A percentile compares a stretch with the other conserved stretches of the same genome.
Evolutionary conservation across 2,329 filamentous ascomycete genomes (phyloP).

Genomic region (Xylariomycetidae sp.): DNA sequence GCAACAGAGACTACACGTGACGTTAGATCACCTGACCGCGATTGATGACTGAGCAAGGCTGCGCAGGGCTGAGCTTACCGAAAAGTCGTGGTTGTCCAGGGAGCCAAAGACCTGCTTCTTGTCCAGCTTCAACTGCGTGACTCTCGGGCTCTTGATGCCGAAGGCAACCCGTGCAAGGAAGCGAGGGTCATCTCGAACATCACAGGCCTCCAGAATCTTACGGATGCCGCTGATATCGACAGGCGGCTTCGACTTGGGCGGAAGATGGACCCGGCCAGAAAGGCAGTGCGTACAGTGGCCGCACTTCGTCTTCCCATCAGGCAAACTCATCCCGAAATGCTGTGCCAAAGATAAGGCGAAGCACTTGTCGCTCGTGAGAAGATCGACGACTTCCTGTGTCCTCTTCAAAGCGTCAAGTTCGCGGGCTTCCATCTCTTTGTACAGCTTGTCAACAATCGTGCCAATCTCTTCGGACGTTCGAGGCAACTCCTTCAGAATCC

Average conservation of each 20-base stretch:
- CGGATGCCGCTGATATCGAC: constrained; percentile 35
- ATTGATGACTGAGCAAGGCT: too few species aligned
- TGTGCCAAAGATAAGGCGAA: constrained; percentile 45
- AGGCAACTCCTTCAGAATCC: constrained; percentile 42
- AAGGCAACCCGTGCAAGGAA: constrained; percentile 56
- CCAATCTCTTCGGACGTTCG: constrained; percentile 33
- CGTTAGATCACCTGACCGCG: constrained; percentile 3
- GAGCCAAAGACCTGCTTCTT: constrained; percentile 42
- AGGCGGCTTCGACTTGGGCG: constrained; percentile 30
- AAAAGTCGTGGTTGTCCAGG: constrained; percentile 49
- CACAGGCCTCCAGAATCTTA: constrained; percentile 36
- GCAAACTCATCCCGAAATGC: constrained; percentile 52
- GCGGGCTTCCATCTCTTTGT: constrained; percentile 42
- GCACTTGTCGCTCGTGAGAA: constrained; percentile 47
- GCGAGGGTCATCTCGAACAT: constrained; percentile 49
- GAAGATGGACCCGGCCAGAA: constrained; percentile 32
- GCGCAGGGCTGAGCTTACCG: constrained; percentile 34
- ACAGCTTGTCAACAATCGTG: constrained; percentile 39
- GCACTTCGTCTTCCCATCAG: constrained; percentile 37
- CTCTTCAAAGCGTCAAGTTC: constrained; percentile 49
- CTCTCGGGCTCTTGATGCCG: constrained; percentile 53
- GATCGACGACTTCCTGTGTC: constrained; percentile 42
- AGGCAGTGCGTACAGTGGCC: constrained; percentile 49
- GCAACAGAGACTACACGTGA: constrained; percentile 17
- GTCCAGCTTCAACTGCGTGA: constrained; percentile 41